A percentile compares a stretch with the other conserved stretches of the same genome.
Evolutionary conservation across 163 green algal species (phyloP).

Genomic region (Scenedesmus sp.): DNA sequence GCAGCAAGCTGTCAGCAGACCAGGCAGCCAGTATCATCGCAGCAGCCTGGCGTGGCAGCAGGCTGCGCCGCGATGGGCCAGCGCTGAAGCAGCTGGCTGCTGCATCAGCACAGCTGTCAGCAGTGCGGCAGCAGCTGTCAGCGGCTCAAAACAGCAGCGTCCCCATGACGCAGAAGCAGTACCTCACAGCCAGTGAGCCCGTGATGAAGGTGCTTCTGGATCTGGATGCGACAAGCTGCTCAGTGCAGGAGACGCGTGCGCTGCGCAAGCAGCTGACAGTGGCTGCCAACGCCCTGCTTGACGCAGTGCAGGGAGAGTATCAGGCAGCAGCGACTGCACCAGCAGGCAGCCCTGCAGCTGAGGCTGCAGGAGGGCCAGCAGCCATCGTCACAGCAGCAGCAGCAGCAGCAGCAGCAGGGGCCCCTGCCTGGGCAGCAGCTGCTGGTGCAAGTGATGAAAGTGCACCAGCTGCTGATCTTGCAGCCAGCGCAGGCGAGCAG

Average conservation of each 20-base stretch:
- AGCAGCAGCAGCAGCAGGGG: background rate
- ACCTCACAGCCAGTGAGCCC: background rate
- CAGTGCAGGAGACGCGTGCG: background rate
- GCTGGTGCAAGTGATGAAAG: background rate
- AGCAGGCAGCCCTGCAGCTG: background rate
- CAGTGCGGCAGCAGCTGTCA: background rate
- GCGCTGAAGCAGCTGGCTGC: background rate
- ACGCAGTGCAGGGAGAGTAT: background rate
- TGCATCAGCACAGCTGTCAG: background rate
- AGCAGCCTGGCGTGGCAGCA: background rate
- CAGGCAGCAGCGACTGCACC: background rate
- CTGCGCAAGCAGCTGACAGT: background rate
- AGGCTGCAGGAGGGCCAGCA: background rate
- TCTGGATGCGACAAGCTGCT: background rate
- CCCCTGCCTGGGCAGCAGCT: background rate
- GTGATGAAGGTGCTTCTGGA: background rate
- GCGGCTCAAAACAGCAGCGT: background rate
- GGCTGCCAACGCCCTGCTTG: background rate
- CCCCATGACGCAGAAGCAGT: background rate
- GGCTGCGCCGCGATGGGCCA: background rate
- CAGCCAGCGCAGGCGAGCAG: background rate
- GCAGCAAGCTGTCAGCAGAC: background rate
- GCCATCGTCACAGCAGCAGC: background rate
- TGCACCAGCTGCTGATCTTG: background rate
- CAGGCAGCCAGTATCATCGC: background rate